These are phyloP conservation scores for Smittium culicis DNA, from an alignment of 371 early-diverging fungal species.

Conservation along the genomic window DNA sequence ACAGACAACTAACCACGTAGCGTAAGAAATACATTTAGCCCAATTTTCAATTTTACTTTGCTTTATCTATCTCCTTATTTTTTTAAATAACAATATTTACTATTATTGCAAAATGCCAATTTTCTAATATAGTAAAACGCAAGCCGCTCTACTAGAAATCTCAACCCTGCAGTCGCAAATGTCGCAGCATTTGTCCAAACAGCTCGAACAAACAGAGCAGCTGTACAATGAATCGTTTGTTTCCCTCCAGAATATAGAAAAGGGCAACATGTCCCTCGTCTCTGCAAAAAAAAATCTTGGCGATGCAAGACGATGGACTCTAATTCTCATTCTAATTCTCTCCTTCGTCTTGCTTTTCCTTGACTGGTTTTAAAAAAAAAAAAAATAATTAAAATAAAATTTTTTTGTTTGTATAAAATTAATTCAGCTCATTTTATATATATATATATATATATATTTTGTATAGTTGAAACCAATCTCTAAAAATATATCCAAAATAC, in stretches of 20 bases:
- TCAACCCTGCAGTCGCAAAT: slow-evolving; percentile 47
- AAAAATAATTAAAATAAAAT: too few relatives aligned
- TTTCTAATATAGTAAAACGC: slow-evolving; percentile 30
- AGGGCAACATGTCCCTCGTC: slow-evolving; percentile 42
- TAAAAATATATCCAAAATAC: too few relatives aligned
- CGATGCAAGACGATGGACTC: slow-evolving; percentile 45
- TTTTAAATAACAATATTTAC: not conserved
- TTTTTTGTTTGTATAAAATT: too few relatives aligned
- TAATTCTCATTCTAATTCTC: slow-evolving; percentile 43
- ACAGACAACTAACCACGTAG: slow-evolving; percentile 42
- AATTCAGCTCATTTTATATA: too few relatives aligned
- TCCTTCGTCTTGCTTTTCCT: slow-evolving; percentile 50
- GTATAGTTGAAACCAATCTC: too few relatives aligned
- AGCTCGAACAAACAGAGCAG: slow-evolving; percentile 50
- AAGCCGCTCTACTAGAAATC: slow-evolving; percentile 51
- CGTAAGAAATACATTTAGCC: slow-evolving; percentile 11
- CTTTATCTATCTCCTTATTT: not conserved
- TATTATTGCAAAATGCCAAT: not conserved
- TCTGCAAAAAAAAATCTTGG: slow-evolving; percentile 41
- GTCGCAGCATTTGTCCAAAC: slow-evolving; percentile 45
- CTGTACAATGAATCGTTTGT: slow-evolving; percentile 51
- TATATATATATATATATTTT: too few relatives aligned
- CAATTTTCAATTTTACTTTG: too few relatives aligned
- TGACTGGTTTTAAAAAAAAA: slow-evolving; percentile 53
- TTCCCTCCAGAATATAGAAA: slow-evolving; percentile 38